Conservation (phyloP, 108 stramenopile species). For the Conticribra guillardii region DNA sequence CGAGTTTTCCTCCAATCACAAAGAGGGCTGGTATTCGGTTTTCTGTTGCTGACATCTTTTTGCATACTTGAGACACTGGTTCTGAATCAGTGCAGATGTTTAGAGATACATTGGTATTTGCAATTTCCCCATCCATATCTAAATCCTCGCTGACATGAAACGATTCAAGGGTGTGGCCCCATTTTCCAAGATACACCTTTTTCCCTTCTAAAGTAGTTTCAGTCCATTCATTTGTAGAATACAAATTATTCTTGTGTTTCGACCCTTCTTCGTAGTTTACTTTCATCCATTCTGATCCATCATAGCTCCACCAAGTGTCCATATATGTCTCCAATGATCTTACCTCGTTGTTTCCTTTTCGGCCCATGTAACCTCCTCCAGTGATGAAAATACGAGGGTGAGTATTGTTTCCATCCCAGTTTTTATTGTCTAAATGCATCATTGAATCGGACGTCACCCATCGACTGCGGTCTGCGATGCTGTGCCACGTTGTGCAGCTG, state of each 20-base stretch:
- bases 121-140: slow-evolving; percentile 23
- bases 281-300: slow-evolving; percentile 57
- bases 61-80: slow-evolving; percentile 6
- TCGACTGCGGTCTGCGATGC: slow-evolving; percentile 5
- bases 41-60: slow-evolving; percentile 17
- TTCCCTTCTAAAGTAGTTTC: slow-evolving; percentile 36
- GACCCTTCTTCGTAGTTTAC: slow-evolving; percentile 63
- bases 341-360: slow-evolving; percentile 61
- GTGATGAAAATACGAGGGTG: slow-evolving; percentile 53
- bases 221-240: slow-evolving; percentile 68
- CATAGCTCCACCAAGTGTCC: slow-evolving; percentile 62
- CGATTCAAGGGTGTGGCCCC: slow-evolving; percentile 67
- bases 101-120: slow-evolving; percentile 7
- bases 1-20: slow-evolving; percentile 56
- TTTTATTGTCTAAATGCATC: slow-evolving; percentile 15
- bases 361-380: slow-evolving; percentile 78
- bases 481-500: slow-evolving; percentile 48
- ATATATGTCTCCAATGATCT: slow-evolving; percentile 47
- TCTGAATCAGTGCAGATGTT: slow-evolving; percentile 26
- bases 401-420: slow-evolving; percentile 22
- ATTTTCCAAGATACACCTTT: slow-evolving; percentile 60
- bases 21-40: slow-evolving; percentile 39
- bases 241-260: slow-evolving; percentile 44
- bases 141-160: slow-evolving; percentile 40
- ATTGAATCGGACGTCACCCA: slow-evolving; percentile 22